Percentiles rank a stretch among this genome's conserved stretches.
These are phyloP conservation scores for Xylaria arbuscula DNA, from an alignment of 2,329 filamentous ascomycete species.

Conservation along the genomic window DNA sequence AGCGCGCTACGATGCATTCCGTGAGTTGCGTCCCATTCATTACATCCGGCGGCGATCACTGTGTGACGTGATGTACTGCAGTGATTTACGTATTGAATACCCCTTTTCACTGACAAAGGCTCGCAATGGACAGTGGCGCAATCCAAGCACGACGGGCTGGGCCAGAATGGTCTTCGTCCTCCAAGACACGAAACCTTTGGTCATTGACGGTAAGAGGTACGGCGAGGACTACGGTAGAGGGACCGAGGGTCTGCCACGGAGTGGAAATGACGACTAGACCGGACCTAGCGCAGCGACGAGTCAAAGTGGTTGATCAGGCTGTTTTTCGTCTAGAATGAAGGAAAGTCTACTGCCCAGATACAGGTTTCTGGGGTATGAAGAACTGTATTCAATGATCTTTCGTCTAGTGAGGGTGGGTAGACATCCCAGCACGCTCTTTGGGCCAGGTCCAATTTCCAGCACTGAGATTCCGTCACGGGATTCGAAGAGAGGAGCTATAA, in stretches of 20 bases:
- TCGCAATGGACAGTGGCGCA: constrained; percentile 33
- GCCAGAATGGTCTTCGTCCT: constrained; percentile 50
- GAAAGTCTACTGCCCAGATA: background rate
- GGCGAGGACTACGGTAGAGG: constrained; percentile 47
- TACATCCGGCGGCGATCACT: no score
- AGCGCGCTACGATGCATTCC: constrained; percentile 66
- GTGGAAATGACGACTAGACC: constrained; percentile 44
- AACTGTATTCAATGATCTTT: constrained; percentile 61
- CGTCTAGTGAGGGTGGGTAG: constrained; percentile 57
- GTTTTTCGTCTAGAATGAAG: background rate
- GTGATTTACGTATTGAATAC: background rate
- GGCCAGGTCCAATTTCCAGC: constrained; percentile 70
- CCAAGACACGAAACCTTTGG: constrained; percentile 51
- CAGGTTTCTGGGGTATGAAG: background rate
- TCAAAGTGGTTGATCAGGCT: background rate
- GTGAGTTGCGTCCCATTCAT: constrained; percentile 51
- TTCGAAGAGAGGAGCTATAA: constrained; percentile 56
- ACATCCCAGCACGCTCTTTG: constrained; percentile 63
- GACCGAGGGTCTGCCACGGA: constrained; percentile 44
- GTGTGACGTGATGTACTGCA: no score
- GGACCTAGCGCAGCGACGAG: background rate
- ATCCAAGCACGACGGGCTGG: constrained; percentile 36
- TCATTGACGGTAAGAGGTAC: constrained; percentile 45
- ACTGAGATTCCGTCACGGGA: constrained; percentile 60
- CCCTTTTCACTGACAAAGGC: constrained; percentile 17